Evolutionary conservation across 1,139 yeast genomes (phyloP), one percentile per base, ranked within the genome.

Genomic region (Kodamaea arcana): DNA sequence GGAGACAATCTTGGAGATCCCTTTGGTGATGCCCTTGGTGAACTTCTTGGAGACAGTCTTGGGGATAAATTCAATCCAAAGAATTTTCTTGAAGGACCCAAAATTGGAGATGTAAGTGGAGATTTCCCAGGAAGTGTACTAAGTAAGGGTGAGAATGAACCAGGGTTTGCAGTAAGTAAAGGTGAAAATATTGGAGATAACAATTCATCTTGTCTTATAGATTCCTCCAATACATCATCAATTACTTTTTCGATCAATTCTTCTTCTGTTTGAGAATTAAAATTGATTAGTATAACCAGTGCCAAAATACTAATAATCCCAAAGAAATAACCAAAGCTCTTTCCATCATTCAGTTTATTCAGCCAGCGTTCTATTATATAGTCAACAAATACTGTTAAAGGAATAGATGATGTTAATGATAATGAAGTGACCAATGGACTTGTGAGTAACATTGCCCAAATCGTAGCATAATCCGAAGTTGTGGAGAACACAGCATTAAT

Each of bases 361-460:
- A 18, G 23, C 23, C 23, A 27, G 10, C 45, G 44, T 25, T 62
- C 40, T 3, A 64, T 49, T 15, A 70, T 43, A 39, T 62, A 70
- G 44, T 75, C 78, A 13, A 70, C 53, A 37, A 70, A 60, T 37
- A 75, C 71, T 20, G 75, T 71, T 23, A 75, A 61, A 2, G 81
- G 81, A 24, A 75, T 72, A 0, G 75, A 70, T 1, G 75, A 62
- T 0, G 80, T 72, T 26, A 75, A 52, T 4, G 79, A 72, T 26
- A 75, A 58, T 7, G 78, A 65, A 2, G 78, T 70, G 8, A 75
- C 68, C 37, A 75, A 58, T 0, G 81, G 81, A 35, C 78, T 72
- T 1, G 80, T 75, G 30, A 74, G 58, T 17, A 75, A 50, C 62
- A 75, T 65, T 5, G 80, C 78, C 23, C 72, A 48, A 7, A 74